Base-by-base conservation (phyloP, 805 yeast genomes). In the Candida insectorum region DNA sequence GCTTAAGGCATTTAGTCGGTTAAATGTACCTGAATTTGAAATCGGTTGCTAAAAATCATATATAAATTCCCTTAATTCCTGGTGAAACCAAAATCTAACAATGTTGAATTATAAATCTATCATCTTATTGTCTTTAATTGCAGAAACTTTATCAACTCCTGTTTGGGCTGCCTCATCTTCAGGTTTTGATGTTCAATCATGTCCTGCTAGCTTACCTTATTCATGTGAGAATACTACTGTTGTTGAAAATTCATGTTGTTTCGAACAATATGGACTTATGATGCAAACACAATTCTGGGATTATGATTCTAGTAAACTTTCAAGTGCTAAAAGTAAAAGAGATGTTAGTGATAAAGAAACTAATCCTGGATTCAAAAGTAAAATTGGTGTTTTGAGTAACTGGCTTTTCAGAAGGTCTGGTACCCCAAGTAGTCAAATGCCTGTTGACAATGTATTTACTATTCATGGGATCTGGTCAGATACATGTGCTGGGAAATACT, bases 221-320 rank as follows among this genome's bases (percentile, higher is more conserved):
- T 27, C 39, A 17, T 43, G 47, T 37, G 40, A 37, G 24, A 43
- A 43, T 23, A 30, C 71, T 13, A 79, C 80, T 45, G 71, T 59
- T 6, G 47, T 56, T 4, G 45, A 34, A 6, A 43, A 41, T 34
- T 31, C 76, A 2, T 89, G 97, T 52, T 89, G 97, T 60, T 85
- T 80, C 54, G 96, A 88, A 52, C 73, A 75, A 30, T 89, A 94
- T 29, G 97, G 97, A 5, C 69, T 86, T 11, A 65, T 89, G 23
- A 58, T 89, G 32, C 84, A 77, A 52, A 85, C 97, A 0, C 97
- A 89, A 54, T 88, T 89, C 62, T 89, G 97, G 97, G 95, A 89
- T 58, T 84, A 82, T 52, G 60, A 65, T 39, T 89, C 93, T 16
- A 19, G 21, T 13, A 28, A 32, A n/a, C n/a, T n/a, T n/a, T n/a